Percentiles rank a stretch among this genome's conserved stretches.
These are phyloP conservation scores for Lipomyces japonicus DNA, from an alignment of 805 yeast genomes.

Conservation along the genomic window DNA sequence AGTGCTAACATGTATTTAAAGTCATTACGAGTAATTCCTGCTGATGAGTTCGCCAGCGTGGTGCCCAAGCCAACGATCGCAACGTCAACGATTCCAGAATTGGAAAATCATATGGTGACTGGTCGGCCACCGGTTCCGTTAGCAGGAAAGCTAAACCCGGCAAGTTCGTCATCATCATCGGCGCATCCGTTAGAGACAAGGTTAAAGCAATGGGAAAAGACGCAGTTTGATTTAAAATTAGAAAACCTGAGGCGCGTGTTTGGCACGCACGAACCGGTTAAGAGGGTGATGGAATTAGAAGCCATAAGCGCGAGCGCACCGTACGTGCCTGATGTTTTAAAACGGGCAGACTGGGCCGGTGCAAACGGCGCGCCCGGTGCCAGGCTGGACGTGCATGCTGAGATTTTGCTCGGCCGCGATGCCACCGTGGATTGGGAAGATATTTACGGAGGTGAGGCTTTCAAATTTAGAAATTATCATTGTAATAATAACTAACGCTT, in stretches of 20 bases:
- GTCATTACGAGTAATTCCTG: constrained; percentile 20
- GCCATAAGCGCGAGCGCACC: constrained; percentile 37
- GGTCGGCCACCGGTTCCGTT: constrained; percentile 21
- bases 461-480: not conserved
- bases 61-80: constrained; percentile 18
- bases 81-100: constrained; percentile 9
- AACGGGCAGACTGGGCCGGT: constrained; percentile 36
- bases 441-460: constrained; percentile 43
- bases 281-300: constrained; percentile 81
- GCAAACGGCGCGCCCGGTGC: constrained; percentile 45
- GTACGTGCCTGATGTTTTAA: constrained; percentile 24
- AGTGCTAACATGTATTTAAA: not conserved
- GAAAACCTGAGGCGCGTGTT: constrained; percentile 77
- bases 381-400: constrained; percentile 59
- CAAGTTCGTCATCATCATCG: constrained; percentile 48
- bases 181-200: constrained; percentile 79
- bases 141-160: constrained; percentile 45
- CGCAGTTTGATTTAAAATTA: constrained; percentile 64
- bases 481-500: not conserved
- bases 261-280: constrained; percentile 93
- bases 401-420: constrained; percentile 76
- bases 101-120: constrained; percentile 15
- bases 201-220: constrained; percentile 72
- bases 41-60: constrained; percentile 8
- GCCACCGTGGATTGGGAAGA: constrained; percentile 89